A percentile compares a stretch with the other conserved stretches of the same genome.
Evolutionary conservation across 2,329 filamentous ascomycete species (phyloP).

Genomic region (Magnaporthales sp.): DNA sequence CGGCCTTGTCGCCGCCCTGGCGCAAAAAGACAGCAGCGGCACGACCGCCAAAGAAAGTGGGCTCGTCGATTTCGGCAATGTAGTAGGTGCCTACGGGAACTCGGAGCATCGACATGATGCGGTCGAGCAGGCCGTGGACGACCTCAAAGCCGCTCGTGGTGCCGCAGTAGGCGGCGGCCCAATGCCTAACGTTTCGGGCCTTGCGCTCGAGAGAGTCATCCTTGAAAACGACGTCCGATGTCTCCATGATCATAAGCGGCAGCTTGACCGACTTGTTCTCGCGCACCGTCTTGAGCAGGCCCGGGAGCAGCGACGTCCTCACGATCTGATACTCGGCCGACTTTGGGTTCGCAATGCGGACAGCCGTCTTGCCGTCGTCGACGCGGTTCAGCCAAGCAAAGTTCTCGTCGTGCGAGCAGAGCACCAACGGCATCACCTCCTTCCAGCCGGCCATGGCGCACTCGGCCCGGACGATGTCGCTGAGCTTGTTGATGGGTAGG

Average conservation of each 20-base stretch:
- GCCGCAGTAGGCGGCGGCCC: constrained; percentile 91
- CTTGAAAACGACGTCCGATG: constrained; percentile 86
- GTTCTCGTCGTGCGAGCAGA: constrained; percentile 98
- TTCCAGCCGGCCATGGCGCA: constrained; percentile 92
- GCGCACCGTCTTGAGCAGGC: constrained; percentile 84
- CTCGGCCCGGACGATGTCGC: constrained; percentile 82
- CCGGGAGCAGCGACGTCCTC: constrained; percentile 75
- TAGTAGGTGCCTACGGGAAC: constrained; percentile 55
- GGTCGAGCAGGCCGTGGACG: constrained; percentile 88
- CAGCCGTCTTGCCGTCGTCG: constrained; percentile 75
- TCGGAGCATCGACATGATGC: constrained; percentile 85
- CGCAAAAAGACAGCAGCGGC: constrained; percentile 77
- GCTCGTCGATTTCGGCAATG: constrained; percentile 87
- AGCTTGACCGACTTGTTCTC: constrained; percentile 87
- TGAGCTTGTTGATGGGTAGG: constrained; percentile 86
- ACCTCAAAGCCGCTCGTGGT: constrained; percentile 92
- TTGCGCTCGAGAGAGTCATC: constrained; percentile 66
- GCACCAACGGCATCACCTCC: constrained; percentile 90
- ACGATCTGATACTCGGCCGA: constrained; percentile 90
- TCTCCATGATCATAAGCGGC: constrained; percentile 89
- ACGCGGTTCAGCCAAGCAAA: constrained; percentile 89
- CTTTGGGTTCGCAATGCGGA: constrained; percentile 87
- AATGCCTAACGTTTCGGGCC: constrained; percentile 87
- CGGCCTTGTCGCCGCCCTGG: constrained; percentile 53
- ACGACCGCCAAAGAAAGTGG: constrained; percentile 87